Percentiles rank a stretch among this genome's conserved stretches.
phyloP scores from a whole-genome alignment of 768 basidiomycete genomes.

The Favolaschia claudopus region DNA sequence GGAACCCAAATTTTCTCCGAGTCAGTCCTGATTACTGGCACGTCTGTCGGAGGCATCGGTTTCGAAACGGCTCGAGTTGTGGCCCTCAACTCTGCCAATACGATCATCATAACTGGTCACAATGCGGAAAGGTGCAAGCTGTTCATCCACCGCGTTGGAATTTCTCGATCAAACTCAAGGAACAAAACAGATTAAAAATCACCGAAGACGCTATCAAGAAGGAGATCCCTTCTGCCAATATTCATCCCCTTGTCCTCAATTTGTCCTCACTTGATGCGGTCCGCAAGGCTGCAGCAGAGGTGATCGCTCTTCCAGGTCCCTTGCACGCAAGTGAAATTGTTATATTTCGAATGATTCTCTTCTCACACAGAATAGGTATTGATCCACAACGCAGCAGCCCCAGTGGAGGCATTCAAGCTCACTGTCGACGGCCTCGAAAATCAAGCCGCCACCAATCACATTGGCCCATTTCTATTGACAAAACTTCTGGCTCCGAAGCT shows the following conservation, averaged over 20 bases:
- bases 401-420: neutral
- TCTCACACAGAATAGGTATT: no score
- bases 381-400: neutral
- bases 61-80: neutral
- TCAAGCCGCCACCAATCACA: neutral
- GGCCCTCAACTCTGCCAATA: neutral
- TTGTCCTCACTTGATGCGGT: neutral
- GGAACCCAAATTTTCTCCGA: no score
- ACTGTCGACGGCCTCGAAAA: neutral
- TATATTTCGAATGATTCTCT: neutral
- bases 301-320: neutral
- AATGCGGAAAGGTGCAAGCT: neutral
- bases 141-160: neutral
- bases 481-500: neutral
- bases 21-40: neutral
- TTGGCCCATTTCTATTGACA: neutral
- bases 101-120: neutral
- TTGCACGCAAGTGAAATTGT: neutral
- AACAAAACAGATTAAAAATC: neutral
- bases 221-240: neutral
- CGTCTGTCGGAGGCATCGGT: neutral
- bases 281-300: neutral
- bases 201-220: neutral
- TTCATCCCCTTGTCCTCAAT: neutral
- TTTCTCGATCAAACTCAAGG: no score